A percentile compares a stretch with the other conserved stretches of the same genome.
phyloP scores from a whole-genome alignment of 768 basidiomycete genomes.

The Udeniomyces megalosporus region DNA sequence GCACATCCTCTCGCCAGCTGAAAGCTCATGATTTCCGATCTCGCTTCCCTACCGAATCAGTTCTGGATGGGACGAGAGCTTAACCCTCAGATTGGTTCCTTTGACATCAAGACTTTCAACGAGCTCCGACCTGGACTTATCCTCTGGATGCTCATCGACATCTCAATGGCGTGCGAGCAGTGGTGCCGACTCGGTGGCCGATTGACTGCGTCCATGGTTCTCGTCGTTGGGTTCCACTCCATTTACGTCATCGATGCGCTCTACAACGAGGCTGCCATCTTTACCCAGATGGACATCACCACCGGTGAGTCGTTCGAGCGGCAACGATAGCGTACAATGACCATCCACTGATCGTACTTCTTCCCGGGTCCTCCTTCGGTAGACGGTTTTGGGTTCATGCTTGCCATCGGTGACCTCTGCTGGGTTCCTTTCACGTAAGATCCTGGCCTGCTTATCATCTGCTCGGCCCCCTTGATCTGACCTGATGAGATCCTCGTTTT shows the following conservation, averaged over 20 bases:
- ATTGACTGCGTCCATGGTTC: constrained; percentile 75
- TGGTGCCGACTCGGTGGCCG: constrained; percentile 55
- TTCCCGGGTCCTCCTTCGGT: too few species aligned
- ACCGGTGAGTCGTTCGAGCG: constrained; percentile 36
- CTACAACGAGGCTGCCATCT: constrained; percentile 82
- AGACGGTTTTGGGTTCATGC: constrained; percentile 98
- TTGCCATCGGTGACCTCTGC: constrained; percentile 72
- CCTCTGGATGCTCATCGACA: constrained; percentile 76
- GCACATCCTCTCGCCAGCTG: not conserved
- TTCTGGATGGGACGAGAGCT: constrained; percentile 89
- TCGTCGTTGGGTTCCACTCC: constrained; percentile 68
- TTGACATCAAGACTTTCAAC: constrained; percentile 64
- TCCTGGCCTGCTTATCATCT: too few species aligned
- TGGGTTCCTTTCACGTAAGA: constrained; percentile 65
- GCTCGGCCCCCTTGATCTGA: too few species aligned
- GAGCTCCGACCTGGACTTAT: constrained; percentile 82
- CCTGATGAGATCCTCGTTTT: too few species aligned
- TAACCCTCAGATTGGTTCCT: constrained; percentile 65
- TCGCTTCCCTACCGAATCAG: constrained; percentile 30
- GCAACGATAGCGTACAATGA: too few species aligned
- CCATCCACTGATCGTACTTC: too few species aligned
- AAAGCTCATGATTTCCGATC: not conserved
- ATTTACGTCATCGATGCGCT: constrained; percentile 75
- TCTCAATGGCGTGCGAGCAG: constrained; percentile 82
- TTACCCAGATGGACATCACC: constrained; percentile 95